These are phyloP conservation scores for Boletus sensibilis DNA, from an alignment of 768 basidiomycete species.

Conservation along the genomic window DNA sequence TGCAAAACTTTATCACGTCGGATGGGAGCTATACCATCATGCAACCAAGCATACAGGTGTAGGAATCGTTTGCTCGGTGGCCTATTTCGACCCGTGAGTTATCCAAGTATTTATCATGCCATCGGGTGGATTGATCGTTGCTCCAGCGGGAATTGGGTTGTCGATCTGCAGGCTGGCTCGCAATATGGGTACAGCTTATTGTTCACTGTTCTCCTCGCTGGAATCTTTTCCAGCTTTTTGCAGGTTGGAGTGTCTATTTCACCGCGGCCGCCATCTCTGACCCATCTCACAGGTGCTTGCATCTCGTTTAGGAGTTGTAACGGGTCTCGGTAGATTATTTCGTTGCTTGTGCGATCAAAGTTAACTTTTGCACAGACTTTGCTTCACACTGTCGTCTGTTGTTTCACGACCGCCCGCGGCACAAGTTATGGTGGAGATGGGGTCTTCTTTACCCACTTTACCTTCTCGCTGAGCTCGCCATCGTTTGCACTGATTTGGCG, in stretches of 20 bases:
- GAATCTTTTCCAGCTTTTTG: slow-evolving; percentile 77
- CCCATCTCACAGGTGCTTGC: slow-evolving; percentile 59
- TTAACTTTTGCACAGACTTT: slow-evolving; percentile 43
- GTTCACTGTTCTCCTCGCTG: slow-evolving; percentile 81
- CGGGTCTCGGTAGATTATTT: slow-evolving; percentile 61
- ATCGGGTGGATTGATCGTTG: background rate
- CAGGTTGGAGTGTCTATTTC: slow-evolving; percentile 46
- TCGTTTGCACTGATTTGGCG: slow-evolving; percentile 76
- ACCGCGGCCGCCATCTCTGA: background rate
- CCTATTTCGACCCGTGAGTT: slow-evolving; percentile 84
- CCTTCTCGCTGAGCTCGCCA: slow-evolving; percentile 61
- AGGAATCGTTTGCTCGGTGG: slow-evolving; percentile 84
- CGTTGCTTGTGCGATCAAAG: background rate
- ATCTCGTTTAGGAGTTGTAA: slow-evolving; percentile 78
- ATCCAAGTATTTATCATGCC: background rate
- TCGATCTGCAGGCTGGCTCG: slow-evolving; percentile 85
- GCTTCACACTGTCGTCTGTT: slow-evolving; percentile 63
- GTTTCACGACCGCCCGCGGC: slow-evolving; percentile 61
- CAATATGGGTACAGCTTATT: slow-evolving; percentile 83
- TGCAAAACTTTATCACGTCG: slow-evolving; percentile 21
- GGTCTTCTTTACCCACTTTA: slow-evolving; percentile 66
- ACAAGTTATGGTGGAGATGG: slow-evolving; percentile 57
- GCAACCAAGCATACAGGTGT: slow-evolving; percentile 69
- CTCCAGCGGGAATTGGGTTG: slow-evolving; percentile 81
- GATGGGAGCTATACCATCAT: slow-evolving; percentile 45